Conservation (phyloP, 768 basidiomycete genomes). For the Lentinus tigrinus region DNA sequence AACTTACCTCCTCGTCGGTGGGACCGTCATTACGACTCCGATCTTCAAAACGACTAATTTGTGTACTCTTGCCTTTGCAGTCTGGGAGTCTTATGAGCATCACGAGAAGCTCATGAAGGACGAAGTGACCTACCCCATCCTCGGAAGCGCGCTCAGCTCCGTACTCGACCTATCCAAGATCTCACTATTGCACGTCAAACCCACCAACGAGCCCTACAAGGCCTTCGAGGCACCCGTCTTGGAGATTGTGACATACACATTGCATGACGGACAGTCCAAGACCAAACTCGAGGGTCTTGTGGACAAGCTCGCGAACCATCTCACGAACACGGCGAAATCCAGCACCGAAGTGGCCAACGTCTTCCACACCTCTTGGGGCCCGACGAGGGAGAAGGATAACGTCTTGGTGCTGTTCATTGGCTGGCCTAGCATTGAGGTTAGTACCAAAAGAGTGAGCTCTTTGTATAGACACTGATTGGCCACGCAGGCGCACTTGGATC, state of each 20-base stretch:
- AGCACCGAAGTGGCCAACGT: not conserved
- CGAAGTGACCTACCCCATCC: not conserved
- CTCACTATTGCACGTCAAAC: constrained; percentile 2
- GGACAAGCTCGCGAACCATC: not conserved
- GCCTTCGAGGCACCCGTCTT: constrained; percentile 14
- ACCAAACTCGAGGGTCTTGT: not conserved
- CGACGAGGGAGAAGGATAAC: constrained; percentile 5
- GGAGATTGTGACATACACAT: constrained; percentile 10
- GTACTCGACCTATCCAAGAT: not conserved
- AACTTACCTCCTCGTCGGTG: constrained; percentile 10
- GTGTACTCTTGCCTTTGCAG: not conserved
- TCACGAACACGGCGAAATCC: not conserved
- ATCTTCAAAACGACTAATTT: not conserved
- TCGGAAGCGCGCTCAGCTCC: not conserved
- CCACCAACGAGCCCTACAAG: constrained; percentile 8
- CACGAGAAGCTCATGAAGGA: not conserved
- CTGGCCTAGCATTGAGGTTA: constrained; percentile 13
- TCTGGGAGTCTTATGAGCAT: not conserved
- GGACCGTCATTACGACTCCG: not conserved
- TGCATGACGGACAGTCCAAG: constrained; percentile 4
- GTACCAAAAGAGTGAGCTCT: too few species aligned
- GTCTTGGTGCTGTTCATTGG: constrained; percentile 6
- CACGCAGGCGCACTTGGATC: constrained; percentile 3
- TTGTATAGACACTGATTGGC: too few species aligned
- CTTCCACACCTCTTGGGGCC: constrained; percentile 6